Evolutionary conservation across 192 early-diverging fungal genomes (phyloP).

Genomic region (Cetraspora pellucida): DNA sequence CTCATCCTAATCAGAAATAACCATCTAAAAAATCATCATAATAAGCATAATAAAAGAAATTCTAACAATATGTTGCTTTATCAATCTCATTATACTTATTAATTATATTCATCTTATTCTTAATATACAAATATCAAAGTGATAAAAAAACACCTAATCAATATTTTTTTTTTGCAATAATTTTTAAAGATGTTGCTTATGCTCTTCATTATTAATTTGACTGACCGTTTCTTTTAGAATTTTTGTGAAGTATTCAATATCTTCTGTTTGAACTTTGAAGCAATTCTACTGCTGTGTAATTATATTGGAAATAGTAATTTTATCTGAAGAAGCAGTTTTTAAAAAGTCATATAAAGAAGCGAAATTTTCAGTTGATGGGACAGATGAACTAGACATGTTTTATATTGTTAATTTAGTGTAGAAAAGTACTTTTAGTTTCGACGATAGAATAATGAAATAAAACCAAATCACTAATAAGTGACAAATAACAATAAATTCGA

Average conservation of each 20-base stretch:
- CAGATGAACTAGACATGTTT: not conserved
- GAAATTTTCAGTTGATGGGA: slow-evolving; percentile 4
- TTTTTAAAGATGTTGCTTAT: slow-evolving; percentile 10
- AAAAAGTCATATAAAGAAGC: slow-evolving; percentile 22
- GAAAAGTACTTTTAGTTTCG: not conserved
- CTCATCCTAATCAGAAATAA: slow-evolving; percentile 15
- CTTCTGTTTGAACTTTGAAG: slow-evolving; percentile 11
- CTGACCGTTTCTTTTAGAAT: slow-evolving; percentile 7
- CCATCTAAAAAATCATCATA: not conserved
- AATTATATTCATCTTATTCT: slow-evolving; percentile 14
- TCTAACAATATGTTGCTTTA: slow-evolving; percentile 19
- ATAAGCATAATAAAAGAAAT: slow-evolving; percentile 21
- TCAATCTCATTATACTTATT: slow-evolving; percentile 23
- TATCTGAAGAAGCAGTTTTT: slow-evolving; percentile 13
- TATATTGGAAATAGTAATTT: slow-evolving; percentile 19
- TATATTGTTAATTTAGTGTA: not conserved
- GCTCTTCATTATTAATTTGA: slow-evolving; percentile 10
- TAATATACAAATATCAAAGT: slow-evolving; percentile 7
- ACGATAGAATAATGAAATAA: not conserved
- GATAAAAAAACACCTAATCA: slow-evolving; percentile 10
- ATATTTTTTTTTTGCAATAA: slow-evolving; percentile 14
- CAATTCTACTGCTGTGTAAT: slow-evolving; percentile 17
- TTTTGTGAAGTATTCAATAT: slow-evolving; percentile 4
- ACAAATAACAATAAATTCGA: too few relatives aligned
- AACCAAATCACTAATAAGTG: too few relatives aligned